Conservation (phyloP, 1,284 basidiomycete genomes). For the Austropuccinia psidii region DNA sequence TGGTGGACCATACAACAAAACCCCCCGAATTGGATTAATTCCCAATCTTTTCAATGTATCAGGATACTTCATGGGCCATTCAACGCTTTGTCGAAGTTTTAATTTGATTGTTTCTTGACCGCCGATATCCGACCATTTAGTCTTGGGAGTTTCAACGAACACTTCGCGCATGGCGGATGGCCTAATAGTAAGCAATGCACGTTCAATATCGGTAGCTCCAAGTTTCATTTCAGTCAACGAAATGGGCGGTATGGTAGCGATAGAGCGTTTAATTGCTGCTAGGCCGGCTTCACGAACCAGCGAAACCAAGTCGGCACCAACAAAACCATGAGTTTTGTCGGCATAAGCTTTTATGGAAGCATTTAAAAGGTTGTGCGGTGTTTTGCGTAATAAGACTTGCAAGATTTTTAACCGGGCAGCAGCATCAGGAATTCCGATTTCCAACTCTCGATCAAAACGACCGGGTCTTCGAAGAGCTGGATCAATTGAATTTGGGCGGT, state of each 20-base stretch:
- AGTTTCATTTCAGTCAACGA: not conserved
- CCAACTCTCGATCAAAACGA: constrained; percentile 91
- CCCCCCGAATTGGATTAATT: constrained; percentile 77
- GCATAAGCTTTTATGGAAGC: constrained; percentile 61
- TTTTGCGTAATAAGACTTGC: constrained; percentile 66
- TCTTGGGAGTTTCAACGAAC: constrained; percentile 73
- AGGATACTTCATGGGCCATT: constrained; percentile 86
- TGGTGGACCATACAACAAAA: constrained; percentile 90
- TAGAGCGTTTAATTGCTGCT: constrained; percentile 67
- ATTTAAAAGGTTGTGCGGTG: constrained; percentile 64
- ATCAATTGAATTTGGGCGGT: constrained; percentile 93
- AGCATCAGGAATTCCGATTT: constrained; percentile 88
- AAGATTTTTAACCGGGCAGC: constrained; percentile 75
- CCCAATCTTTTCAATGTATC: constrained; percentile 80
- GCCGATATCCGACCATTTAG: constrained; percentile 81
- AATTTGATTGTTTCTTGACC: constrained; percentile 72
- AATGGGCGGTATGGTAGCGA: not conserved
- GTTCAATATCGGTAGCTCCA: constrained; percentile 56
- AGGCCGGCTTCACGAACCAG: constrained; percentile 90
- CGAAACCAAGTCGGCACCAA: constrained; percentile 88
- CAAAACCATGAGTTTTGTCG: constrained; percentile 83
- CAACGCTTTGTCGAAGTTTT: constrained; percentile 75
- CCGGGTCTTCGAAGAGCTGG: constrained; percentile 89
- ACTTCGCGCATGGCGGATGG: constrained; percentile 92
- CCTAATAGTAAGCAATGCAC: constrained; percentile 68